A percentile compares a stretch with the other conserved stretches of the same genome.
Conservation (phyloP, 2,329 filamentous ascomycete genomes). For the Aureobasidium mangrovei region DNA sequence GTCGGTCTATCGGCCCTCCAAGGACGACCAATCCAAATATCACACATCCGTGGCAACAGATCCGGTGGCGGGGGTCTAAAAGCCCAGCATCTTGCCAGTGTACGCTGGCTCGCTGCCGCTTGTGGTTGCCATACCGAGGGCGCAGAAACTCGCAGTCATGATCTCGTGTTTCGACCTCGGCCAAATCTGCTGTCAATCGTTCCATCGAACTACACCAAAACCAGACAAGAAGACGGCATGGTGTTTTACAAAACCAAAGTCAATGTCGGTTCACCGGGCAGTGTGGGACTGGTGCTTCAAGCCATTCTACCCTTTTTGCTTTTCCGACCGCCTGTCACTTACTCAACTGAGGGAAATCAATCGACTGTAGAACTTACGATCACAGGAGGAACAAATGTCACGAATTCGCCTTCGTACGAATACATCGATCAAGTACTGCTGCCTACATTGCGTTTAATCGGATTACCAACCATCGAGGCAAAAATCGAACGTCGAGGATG, state of each 20-base stretch:
- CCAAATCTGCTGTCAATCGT: too few relatives aligned
- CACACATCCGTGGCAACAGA: slow-evolving; percentile 46
- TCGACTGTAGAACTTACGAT: slow-evolving; percentile 34
- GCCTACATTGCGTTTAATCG: slow-evolving; percentile 44
- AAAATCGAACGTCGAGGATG: slow-evolving; percentile 44
- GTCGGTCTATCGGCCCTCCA: slow-evolving; percentile 48
- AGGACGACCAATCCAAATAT: slow-evolving; percentile 40
- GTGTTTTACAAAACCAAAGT: slow-evolving; percentile 30
- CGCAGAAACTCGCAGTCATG: slow-evolving; percentile 34
- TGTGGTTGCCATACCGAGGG: slow-evolving; percentile 37
- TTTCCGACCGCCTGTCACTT: slow-evolving; percentile 30
- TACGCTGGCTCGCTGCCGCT: slow-evolving; percentile 44
- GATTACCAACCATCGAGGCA: slow-evolving; percentile 39
- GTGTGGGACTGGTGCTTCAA: slow-evolving; percentile 49
- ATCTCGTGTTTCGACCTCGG: slow-evolving; percentile 20
- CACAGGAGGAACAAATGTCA: slow-evolving; percentile 51
- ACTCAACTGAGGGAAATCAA: slow-evolving; percentile 15
- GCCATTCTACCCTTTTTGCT: slow-evolving; percentile 51
- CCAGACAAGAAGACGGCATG: too few relatives aligned
- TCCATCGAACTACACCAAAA: too few relatives aligned
- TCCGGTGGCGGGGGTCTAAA: slow-evolving; percentile 47
- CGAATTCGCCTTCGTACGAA: slow-evolving; percentile 46
- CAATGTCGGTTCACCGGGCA: slow-evolving; percentile 42
- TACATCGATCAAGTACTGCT: slow-evolving; percentile 48
- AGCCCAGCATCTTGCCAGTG: slow-evolving; percentile 47